A percentile compares a stretch with the other conserved stretches of the same genome.
Conservation (phyloP, 1,139 yeast genomes). For the Hansenula lynferdii region DNA sequence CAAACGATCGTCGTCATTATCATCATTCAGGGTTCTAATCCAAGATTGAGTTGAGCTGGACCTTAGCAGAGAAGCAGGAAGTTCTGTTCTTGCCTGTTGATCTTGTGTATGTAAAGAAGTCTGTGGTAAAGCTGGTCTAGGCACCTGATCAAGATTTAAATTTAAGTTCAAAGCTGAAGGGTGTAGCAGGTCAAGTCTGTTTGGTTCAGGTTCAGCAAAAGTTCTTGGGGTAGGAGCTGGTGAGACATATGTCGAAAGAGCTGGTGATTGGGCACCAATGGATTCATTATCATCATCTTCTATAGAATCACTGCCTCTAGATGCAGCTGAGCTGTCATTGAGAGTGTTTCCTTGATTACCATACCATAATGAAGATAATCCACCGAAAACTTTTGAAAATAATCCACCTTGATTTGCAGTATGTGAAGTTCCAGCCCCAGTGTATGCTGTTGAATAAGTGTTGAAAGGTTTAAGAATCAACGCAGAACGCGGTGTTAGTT, state of each 20-base stretch:
- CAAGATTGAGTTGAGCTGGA: conserved; percentile 14
- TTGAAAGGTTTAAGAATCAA: conserved; percentile 52
- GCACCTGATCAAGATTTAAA: conserved; percentile 10
- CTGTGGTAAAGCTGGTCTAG: conserved; percentile 11
- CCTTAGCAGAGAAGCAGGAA: conserved; percentile 10
- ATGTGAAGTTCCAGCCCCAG: too few species aligned
- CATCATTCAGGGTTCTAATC: conserved; percentile 25
- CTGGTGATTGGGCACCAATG: conserved; percentile 15
- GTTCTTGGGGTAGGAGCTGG: conserved; percentile 21
- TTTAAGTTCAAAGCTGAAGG: conserved; percentile 20
- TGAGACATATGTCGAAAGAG: conserved; percentile 22
- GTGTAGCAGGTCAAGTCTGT: conserved; percentile 15
- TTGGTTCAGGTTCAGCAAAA: background rate
- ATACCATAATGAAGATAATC: conserved; percentile 28
- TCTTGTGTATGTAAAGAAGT: conserved; percentile 1
- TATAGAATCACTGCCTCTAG: background rate
- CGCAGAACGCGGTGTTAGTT: conserved; percentile 62
- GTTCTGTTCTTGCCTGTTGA: background rate
- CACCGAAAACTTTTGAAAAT: conserved; percentile 26
- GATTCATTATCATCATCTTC: conserved; percentile 5
- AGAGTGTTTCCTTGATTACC: conserved; percentile 9
- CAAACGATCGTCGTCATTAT: conserved; percentile 25
- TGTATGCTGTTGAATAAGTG: too few species aligned
- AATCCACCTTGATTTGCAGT: conserved; percentile 26
- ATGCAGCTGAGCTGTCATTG: background rate